Conservation (phyloP, 2,329 filamentous ascomycete genomes). For the Ceratocystis variospora region DNA sequence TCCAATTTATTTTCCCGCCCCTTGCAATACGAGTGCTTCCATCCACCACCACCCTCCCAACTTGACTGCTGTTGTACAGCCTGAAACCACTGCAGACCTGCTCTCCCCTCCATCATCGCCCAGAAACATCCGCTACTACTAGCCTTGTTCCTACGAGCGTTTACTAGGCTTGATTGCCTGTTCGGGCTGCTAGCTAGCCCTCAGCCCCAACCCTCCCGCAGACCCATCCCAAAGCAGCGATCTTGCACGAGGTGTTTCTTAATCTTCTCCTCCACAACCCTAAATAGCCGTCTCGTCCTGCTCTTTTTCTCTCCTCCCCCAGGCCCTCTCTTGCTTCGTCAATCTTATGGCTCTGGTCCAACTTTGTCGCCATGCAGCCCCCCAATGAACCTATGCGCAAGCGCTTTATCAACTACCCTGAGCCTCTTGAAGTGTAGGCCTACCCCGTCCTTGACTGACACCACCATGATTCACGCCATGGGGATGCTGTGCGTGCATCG, state of each 20-base stretch:
- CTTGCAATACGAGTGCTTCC: not conserved
- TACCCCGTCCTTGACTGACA: no score
- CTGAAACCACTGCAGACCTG: no score
- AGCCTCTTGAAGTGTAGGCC: slow-evolving; percentile 27
- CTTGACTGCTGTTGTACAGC: no score
- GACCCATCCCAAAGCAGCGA: not conserved
- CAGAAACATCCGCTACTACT: not conserved
- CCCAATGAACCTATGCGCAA: slow-evolving; percentile 12
- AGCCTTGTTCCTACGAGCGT: not conserved
- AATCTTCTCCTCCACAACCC: not conserved
- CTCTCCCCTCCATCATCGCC: no score
- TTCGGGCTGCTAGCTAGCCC: not conserved
- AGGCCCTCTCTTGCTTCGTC: not conserved
- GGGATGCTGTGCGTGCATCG: not conserved
- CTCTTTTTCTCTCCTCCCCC: not conserved
- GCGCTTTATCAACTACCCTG: slow-evolving; percentile 28
- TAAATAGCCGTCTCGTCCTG: not conserved
- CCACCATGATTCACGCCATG: no score
- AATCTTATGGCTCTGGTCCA: not conserved
- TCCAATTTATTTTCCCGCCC: not conserved
- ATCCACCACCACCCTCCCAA: not conserved
- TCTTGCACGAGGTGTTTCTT: slow-evolving; percentile 4
- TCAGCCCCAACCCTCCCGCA: not conserved
- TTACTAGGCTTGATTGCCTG: not conserved
- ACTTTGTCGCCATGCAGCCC: slow-evolving; percentile 1